Conservation (phyloP, 148 eudicot species). For the Limonium bicolor region DNA sequence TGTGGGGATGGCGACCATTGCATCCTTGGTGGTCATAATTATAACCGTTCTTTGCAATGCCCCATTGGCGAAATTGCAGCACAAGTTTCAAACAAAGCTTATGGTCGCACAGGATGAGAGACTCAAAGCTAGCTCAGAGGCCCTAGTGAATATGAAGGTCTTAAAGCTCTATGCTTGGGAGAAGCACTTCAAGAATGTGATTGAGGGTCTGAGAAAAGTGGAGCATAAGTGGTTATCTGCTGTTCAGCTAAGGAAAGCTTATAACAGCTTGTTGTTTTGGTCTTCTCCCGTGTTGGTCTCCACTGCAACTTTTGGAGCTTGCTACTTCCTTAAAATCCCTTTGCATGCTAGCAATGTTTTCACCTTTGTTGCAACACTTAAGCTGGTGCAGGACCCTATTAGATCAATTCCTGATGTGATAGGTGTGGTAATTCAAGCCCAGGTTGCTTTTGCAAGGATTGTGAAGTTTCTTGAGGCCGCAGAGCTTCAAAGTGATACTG, state of each 20-base stretch:
- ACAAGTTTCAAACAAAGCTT: conserved; percentile 56
- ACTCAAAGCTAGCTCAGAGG: conserved; percentile 55
- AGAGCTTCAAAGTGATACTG: conserved; percentile 49
- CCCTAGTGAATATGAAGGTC: conserved; percentile 77
- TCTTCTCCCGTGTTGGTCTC: conserved; percentile 73
- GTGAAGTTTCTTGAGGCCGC: conserved; percentile 67
- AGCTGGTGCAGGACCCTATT: conserved; percentile 82
- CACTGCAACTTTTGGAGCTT: conserved; percentile 69
- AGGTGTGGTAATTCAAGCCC: conserved; percentile 72
- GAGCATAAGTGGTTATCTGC: conserved; percentile 58
- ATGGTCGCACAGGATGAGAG: conserved; percentile 73
- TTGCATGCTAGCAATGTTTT: conserved; percentile 74
- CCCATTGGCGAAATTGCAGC: conserved; percentile 68
- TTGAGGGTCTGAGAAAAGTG: conserved; percentile 40
- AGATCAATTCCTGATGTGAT: conserved; percentile 79
- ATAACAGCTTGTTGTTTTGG: conserved; percentile 66
- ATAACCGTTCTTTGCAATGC: conserved; percentile 60
- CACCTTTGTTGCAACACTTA: conserved; percentile 76
- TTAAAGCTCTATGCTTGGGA: conserved; percentile 91
- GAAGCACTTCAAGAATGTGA: conserved; percentile 48
- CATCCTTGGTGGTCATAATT: conserved; percentile 48
- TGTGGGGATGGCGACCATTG: conserved; percentile 69
- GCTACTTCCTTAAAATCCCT: conserved; percentile 53
- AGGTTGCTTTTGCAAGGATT: conserved; percentile 66
- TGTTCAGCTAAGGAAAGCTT: conserved; percentile 49